Evolutionary conservation across 257 asterid species (phyloP), one percentile per base, ranked within the genome.

Genomic region (Vinca minor): DNA sequence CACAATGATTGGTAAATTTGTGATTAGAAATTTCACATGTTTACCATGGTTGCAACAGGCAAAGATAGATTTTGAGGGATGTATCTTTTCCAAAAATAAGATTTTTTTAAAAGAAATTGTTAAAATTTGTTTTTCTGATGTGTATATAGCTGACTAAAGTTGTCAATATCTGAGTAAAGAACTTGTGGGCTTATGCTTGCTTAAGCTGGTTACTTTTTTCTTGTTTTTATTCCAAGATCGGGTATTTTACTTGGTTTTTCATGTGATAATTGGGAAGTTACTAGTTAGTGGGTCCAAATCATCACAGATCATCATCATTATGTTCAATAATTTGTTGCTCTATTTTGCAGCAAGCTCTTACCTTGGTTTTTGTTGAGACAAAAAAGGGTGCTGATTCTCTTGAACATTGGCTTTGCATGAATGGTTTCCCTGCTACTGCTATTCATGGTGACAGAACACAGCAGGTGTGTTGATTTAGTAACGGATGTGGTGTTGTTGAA

Each of bases 401-500:
- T 56, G 98, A 90, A 72, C 89, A 91, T 76, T 91, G 98, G 98
- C 89, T 91, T 42, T 84, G 84, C 73, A 57, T 82, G 56, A 91
- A 88, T 74, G 87, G 88, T 62, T 88, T 88, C 65, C 96, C 95
- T 54, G 98, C 96, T 71, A 79, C 96, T 61, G 79, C 95, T 42
- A 91, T 91, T 69, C 97, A 90, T 70, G 97, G 97, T 58, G 97
- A 90, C 78, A 80, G 98, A 78, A 88, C 95, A 47, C 96, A 88
- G 65, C 97, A 87, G 95, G 97, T 90, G 55, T 34, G 70, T 71
- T 64, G 29, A 34, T 35, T 47, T 32, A 48, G 11, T 50, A 14
- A 26, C 10, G 28, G 36, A 0, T 57, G 23, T 62, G 35, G 18
- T 20, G 14, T 17, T 55, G 31, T 13, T 21, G 8, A 50, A 21